Conservation (phyloP, 768 basidiomycete species). For the Cystobasidiopsis lactophilus region DNA sequence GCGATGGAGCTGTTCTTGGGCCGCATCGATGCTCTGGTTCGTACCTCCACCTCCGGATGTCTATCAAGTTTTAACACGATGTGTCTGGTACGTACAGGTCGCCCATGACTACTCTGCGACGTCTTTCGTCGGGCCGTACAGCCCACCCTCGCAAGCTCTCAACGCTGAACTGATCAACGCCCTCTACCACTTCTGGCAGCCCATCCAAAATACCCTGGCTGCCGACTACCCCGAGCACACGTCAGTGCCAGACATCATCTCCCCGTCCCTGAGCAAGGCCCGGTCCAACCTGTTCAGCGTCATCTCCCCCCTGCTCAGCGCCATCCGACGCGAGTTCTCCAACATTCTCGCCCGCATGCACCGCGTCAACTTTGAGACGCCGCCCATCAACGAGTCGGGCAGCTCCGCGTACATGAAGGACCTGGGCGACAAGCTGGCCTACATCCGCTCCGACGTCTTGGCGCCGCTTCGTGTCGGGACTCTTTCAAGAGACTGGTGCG, state of each 20-base stretch:
- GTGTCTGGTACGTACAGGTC: conserved; percentile 34
- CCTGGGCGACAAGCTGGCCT: conserved; percentile 62
- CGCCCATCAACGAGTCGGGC: conserved; percentile 29
- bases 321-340: conserved; percentile 52
- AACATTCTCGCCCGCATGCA: conserved; percentile 65
- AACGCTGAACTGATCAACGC: conserved; percentile 62
- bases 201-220: conserved; percentile 40
- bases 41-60: conserved; percentile 20
- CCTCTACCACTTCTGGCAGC: conserved; percentile 51
- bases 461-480: conserved; percentile 50
- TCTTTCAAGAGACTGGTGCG: conserved; percentile 49
- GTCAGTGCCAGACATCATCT: conserved; percentile 6
- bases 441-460: conserved; percentile 57
- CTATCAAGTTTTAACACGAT: neutral
- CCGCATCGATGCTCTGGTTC: conserved; percentile 46
- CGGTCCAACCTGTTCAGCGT: conserved; percentile 19
- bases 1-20: conserved; percentile 47
- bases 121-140: conserved; percentile 48
- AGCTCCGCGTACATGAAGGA: conserved; percentile 59
- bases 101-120: conserved; percentile 56
- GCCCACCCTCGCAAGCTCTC: conserved; percentile 51
- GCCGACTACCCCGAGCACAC: conserved; percentile 33
- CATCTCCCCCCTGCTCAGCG: conserved; percentile 23
- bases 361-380: conserved; percentile 55
- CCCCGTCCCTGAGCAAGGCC: conserved; percentile 3